These are phyloP conservation scores for Zostera marina DNA, from an alignment of 116 monocot genomes.

Conservation along the genomic window DNA sequence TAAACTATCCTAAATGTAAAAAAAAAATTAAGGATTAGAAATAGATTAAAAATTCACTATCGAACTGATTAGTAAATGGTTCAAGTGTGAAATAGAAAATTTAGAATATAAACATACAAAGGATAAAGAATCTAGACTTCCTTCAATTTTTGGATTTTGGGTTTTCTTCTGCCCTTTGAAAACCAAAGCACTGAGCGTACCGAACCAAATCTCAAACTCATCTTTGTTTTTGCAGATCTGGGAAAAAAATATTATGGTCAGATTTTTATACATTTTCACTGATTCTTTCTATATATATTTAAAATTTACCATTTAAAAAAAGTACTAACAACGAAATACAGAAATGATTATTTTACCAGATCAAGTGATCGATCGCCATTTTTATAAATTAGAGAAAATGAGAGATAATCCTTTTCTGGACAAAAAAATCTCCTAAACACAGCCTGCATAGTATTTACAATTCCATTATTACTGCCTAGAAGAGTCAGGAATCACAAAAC, in stretches of 20 bases:
- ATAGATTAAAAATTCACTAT: too few relatives aligned
- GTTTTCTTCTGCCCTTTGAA: too few relatives aligned
- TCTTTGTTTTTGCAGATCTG: constrained; percentile 1
- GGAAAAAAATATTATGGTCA: neutral
- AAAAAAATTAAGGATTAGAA: too few relatives aligned
- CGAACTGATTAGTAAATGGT: too few relatives aligned
- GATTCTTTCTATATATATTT: too few relatives aligned
- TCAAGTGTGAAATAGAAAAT: too few relatives aligned
- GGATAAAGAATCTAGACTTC: too few relatives aligned
- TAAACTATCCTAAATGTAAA: constrained; percentile 16
- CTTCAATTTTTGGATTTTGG: too few relatives aligned
- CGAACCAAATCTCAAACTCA: too few relatives aligned
- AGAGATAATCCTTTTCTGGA: constrained; percentile 70
- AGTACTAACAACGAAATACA: neutral
- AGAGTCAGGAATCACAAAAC: neutral
- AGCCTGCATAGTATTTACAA: constrained; percentile 23
- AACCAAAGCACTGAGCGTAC: too few relatives aligned
- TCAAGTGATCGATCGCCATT: constrained; percentile 63
- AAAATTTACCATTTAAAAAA: too few relatives aligned
- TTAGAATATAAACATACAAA: too few relatives aligned
- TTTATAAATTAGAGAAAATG: constrained; percentile 62
- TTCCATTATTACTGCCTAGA: neutral
- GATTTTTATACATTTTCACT: neutral
- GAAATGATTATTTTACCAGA: constrained; percentile 26
- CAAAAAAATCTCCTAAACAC: constrained; percentile 59